Evolutionary conservation across 1,284 basidiomycete species (phyloP).

Genomic region (Pseudozyma sp.): DNA sequence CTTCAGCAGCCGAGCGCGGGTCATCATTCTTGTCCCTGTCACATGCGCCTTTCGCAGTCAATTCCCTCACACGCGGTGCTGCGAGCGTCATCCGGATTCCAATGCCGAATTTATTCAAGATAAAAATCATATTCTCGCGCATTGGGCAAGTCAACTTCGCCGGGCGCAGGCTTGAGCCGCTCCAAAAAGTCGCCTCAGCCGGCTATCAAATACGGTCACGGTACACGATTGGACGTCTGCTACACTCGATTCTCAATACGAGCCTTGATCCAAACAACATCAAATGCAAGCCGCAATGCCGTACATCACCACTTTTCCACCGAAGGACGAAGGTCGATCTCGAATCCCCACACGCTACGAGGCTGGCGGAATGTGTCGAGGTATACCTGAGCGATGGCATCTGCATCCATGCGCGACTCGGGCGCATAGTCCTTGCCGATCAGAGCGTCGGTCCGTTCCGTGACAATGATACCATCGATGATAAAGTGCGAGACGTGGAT

Average conservation of each 20-base stretch:
- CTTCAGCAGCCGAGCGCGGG: neutral
- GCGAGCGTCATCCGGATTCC: neutral
- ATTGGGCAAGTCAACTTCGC: slow-evolving; percentile 5
- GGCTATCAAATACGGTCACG: too few relatives aligned
- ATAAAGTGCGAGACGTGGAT: slow-evolving; percentile 53
- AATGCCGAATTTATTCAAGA: neutral
- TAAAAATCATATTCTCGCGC: slow-evolving; percentile 1
- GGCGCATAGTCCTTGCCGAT: slow-evolving; percentile 31
- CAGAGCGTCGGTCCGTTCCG: slow-evolving; percentile 36
- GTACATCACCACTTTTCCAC: slow-evolving; percentile 34
- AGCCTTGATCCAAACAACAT: too few relatives aligned
- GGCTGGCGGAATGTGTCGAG: slow-evolving; percentile 42
- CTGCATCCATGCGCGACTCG: slow-evolving; percentile 44
- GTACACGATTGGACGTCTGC: too few relatives aligned
- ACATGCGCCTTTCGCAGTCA: neutral
- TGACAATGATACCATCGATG: slow-evolving; percentile 48
- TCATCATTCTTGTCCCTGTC: neutral
- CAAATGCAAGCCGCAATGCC: neutral
- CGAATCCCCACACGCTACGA: slow-evolving; percentile 47
- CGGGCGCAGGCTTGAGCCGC: neutral
- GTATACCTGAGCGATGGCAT: slow-evolving; percentile 54
- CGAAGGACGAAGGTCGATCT: slow-evolving; percentile 44
- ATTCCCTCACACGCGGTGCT: neutral
- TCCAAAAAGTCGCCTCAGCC: too few relatives aligned
- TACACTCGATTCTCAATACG: too few relatives aligned